Percentiles rank a stretch among this genome's conserved stretches.
Conservation (phyloP, 164 flowering plant species). For the Vitis rupestris region DNA sequence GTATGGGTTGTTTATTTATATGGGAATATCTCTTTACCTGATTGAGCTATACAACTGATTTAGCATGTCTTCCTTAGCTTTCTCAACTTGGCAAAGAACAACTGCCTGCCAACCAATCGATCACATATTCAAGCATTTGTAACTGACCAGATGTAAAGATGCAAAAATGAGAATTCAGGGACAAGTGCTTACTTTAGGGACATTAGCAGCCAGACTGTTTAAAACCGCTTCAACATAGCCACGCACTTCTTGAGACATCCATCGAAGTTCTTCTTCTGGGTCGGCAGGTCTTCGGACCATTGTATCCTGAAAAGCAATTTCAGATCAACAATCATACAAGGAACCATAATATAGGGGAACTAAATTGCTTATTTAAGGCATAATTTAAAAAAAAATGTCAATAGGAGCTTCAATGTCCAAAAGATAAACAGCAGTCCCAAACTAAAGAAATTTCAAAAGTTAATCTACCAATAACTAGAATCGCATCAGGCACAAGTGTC, state of each 20-base stretch:
- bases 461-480: too few species aligned
- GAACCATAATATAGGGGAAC: too few species aligned
- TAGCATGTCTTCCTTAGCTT: constrained; percentile 99
- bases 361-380: too few species aligned
- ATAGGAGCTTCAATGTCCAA: not conserved
- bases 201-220: constrained; percentile 98
- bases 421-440: too few species aligned
- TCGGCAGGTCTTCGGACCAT: constrained; percentile 97
- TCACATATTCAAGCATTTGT: not conserved
- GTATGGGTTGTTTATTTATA: too few species aligned
- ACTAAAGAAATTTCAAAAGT: too few species aligned
- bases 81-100: constrained; percentile 99
- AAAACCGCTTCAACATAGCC: constrained; percentile 99
- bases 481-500: too few species aligned
- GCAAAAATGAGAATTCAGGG: not conserved
- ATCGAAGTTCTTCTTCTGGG: constrained; percentile 98
- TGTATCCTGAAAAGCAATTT: constrained; percentile 57
- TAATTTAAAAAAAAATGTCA: not conserved
- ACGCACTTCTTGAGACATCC: constrained; percentile 99
- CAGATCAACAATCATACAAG: not conserved
- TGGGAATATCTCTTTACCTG: constrained; percentile 44
- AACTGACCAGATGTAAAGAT: not conserved
- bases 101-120: constrained; percentile 70
- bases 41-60: constrained; percentile 87
- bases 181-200: constrained; percentile 63